Conservation (phyloP, 2,329 filamentous ascomycete genomes). For the Scytalidium lignicola region DNA sequence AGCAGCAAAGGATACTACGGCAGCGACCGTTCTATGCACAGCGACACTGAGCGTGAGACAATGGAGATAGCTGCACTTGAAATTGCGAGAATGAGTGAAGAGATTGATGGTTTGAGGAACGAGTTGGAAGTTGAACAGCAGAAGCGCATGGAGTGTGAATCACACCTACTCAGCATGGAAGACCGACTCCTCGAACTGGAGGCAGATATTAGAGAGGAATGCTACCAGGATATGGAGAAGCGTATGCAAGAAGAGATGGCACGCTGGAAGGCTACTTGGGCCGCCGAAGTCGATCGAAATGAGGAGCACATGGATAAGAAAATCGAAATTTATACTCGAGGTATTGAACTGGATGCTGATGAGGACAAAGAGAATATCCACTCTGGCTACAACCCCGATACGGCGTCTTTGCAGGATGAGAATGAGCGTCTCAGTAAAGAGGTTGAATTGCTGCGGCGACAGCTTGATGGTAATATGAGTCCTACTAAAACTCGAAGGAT, state of each 20-base stretch:
- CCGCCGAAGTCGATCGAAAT: conserved; percentile 71
- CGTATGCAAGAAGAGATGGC: conserved; percentile 68
- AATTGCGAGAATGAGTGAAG: conserved; percentile 70
- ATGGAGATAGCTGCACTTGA: conserved; percentile 79
- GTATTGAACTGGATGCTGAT: conserved; percentile 36
- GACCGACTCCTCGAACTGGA: conserved; percentile 66
- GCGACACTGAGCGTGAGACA: conserved; percentile 54
- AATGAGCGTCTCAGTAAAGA: conserved; percentile 65
- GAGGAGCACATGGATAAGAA: conserved; percentile 88
- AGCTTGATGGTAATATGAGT: conserved; percentile 48
- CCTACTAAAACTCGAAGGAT: conserved; percentile 18
- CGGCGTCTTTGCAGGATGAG: conserved; percentile 64
- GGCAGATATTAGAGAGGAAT: conserved; percentile 81
- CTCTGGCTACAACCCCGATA: conserved; percentile 31
- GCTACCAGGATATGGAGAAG: conserved; percentile 78
- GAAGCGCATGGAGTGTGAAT: conserved; percentile 65
- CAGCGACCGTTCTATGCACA: conserved; percentile 27
- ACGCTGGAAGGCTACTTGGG: conserved; percentile 75
- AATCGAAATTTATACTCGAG: conserved; percentile 64
- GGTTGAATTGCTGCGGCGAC: conserved; percentile 59
- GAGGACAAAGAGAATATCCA: conserved; percentile 53
- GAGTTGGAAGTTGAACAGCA: conserved; percentile 68
- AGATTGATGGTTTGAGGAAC: conserved; percentile 69
- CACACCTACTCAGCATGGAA: conserved; percentile 62
- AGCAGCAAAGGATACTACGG: conserved; percentile 14